Conservation (phyloP, 345 rosid species). For the Salix caprea region DNA sequence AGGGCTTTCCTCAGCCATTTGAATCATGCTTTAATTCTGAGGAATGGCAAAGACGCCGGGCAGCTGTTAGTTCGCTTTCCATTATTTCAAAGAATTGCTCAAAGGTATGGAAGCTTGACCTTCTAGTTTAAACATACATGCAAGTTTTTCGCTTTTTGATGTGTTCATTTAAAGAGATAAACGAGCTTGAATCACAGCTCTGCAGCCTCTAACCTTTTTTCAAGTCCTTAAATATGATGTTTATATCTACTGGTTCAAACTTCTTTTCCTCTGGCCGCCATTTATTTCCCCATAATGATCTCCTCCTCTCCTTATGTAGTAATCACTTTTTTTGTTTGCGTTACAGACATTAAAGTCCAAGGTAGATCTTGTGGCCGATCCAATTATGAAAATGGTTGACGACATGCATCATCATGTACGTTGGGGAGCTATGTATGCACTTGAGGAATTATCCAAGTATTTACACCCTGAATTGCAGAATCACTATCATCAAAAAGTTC, state of each 20-base stretch:
- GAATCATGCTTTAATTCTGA: background rate
- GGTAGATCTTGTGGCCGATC: background rate
- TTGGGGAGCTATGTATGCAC: background rate
- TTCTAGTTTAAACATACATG: background rate
- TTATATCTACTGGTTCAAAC: background rate
- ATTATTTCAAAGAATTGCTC: background rate
- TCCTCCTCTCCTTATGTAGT: background rate
- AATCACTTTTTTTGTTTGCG: background rate
- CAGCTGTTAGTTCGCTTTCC: background rate
- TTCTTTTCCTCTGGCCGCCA: background rate
- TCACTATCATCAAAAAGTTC: background rate
- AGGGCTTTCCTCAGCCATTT: background rate
- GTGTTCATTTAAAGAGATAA: background rate
- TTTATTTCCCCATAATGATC: background rate
- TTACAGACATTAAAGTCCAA: background rate
- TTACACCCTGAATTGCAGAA: background rate
- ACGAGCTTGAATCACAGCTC: background rate
- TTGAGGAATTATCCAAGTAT: background rate
- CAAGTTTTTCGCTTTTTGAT: background rate
- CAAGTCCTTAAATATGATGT: background rate
- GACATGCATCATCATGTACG: background rate
- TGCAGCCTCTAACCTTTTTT: background rate
- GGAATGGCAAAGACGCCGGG: background rate
- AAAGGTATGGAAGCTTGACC: background rate
- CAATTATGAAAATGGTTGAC: background rate